Percentiles rank a stretch among this genome's conserved stretches.
Evolutionary conservation across 2,329 filamentous ascomycete species (phyloP).

Genomic region (Ophiocordyceps camponoti-leonardi): DNA sequence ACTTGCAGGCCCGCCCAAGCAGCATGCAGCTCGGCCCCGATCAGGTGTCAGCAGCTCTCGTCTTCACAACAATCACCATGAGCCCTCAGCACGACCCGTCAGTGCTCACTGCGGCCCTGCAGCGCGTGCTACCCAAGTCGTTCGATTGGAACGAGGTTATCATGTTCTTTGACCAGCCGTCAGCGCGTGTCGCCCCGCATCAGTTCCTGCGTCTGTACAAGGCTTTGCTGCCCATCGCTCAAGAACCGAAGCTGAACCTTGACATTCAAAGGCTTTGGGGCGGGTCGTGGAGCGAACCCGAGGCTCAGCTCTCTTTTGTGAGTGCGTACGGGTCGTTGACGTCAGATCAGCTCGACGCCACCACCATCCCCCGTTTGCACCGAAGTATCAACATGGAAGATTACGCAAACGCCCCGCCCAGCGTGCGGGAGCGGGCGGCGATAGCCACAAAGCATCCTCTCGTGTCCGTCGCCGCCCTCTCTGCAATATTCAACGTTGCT

Average conservation of each 20-base stretch:
- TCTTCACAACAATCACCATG: conserved; percentile 44
- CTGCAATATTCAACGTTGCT: conserved; percentile 47
- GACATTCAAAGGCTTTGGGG: conserved; percentile 87
- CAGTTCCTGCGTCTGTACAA: conserved; percentile 75
- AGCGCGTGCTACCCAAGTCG: conserved; percentile 42
- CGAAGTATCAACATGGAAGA: conserved; percentile 53
- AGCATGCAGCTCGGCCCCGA: conserved; percentile 55
- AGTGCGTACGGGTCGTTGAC: conserved; percentile 67
- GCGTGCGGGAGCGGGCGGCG: conserved; percentile 33
- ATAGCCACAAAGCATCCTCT: conserved; percentile 68
- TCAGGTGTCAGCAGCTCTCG: conserved; percentile 65
- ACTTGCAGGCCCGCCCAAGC: conserved; percentile 34
- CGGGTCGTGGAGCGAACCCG: conserved; percentile 68
- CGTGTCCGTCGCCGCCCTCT: conserved; percentile 72
- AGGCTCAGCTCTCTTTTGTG: conserved; percentile 88
- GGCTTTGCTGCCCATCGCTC: conserved; percentile 56
- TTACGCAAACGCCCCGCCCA: conserved; percentile 29
- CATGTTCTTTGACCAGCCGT: conserved; percentile 62
- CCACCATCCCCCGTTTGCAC: conserved; percentile 66
- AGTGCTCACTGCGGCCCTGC: conserved; percentile 42
- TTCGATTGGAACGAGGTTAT: conserved; percentile 60
- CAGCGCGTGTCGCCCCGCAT: conserved; percentile 54
- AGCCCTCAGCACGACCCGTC: conserved; percentile 34
- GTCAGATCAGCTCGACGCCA: conserved; percentile 63
- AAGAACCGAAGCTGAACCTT: conserved; percentile 31